Conservation (phyloP, 2,329 filamentous ascomycete genomes). For the Hypomyces perniciosus region DNA sequence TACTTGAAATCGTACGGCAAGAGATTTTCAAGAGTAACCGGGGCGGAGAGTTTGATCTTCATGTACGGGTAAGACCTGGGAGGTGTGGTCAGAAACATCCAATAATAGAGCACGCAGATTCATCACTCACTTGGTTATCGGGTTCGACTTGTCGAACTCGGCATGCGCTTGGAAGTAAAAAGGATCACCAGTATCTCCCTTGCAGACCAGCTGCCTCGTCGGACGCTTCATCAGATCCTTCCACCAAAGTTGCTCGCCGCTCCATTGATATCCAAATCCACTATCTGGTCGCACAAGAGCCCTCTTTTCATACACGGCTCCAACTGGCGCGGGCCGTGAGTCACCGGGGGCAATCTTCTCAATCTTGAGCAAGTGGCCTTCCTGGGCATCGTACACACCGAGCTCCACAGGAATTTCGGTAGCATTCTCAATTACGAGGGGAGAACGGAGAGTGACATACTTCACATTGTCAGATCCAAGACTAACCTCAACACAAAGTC, state of each 20-base stretch:
- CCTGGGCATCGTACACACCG: conserved; percentile 79
- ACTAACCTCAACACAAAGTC: conserved; percentile 84
- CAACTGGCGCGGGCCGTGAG: conserved; percentile 81
- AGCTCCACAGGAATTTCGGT: conserved; percentile 95
- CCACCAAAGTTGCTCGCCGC: conserved; percentile 85
- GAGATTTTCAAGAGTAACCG: conserved; percentile 89
- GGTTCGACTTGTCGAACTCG: conserved; percentile 75
- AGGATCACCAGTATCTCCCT: conserved; percentile 77
- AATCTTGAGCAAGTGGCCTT: conserved; percentile 90
- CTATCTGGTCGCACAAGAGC: conserved; percentile 85
- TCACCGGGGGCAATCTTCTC: conserved; percentile 96
- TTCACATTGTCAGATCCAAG: conserved; percentile 95
- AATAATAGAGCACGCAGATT: neutral
- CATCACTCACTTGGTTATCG: conserved; percentile 60
- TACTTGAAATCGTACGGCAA: conserved; percentile 99
- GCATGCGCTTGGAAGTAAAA: conserved; percentile 98
- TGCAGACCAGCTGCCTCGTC: conserved; percentile 81
- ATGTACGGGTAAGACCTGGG: conserved; percentile 82
- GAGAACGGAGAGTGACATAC: conserved; percentile 91
- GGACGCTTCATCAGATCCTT: conserved; percentile 80
- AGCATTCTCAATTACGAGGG: conserved; percentile 87
- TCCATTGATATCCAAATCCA: conserved; percentile 96
- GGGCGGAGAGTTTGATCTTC: conserved; percentile 84
- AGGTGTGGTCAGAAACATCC: conserved; percentile 12
- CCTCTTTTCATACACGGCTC: conserved; percentile 83